Evolutionary conservation across 1,139 yeast species (phyloP).

Genomic region (Taphrina populina): DNA sequence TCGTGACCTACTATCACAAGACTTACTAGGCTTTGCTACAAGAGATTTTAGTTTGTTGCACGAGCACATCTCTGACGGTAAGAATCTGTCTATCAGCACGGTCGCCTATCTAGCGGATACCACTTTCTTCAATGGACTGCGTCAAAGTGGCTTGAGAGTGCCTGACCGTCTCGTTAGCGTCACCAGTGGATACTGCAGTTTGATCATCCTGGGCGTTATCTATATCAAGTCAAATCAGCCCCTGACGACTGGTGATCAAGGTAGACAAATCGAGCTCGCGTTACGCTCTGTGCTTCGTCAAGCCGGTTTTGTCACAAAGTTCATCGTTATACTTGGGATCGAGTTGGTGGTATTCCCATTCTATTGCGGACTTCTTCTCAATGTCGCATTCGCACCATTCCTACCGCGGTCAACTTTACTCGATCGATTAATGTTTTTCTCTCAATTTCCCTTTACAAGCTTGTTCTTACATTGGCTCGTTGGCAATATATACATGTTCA

Average conservation of each 20-base stretch:
- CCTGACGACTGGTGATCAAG: constrained; percentile 29
- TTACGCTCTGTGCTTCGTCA: constrained; percentile 40
- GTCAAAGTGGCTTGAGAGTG: constrained; percentile 1
- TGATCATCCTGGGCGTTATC: constrained; percentile 35
- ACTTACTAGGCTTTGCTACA: background rate
- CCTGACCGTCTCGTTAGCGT: constrained; percentile 36
- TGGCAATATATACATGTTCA: constrained; percentile 85
- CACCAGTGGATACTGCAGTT: constrained; percentile 37
- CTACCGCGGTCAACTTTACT: constrained; percentile 17
- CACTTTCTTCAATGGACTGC: background rate
- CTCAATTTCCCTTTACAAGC: constrained; percentile 41
- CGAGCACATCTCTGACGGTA: background rate
- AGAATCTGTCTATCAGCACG: background rate
- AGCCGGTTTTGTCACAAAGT: constrained; percentile 60
- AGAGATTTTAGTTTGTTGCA: background rate
- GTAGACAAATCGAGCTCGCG: constrained; percentile 37
- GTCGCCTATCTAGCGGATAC: background rate
- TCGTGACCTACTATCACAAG: background rate
- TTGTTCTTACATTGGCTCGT: constrained; percentile 59
- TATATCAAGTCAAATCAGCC: constrained; percentile 36
- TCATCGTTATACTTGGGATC: constrained; percentile 67
- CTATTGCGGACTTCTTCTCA: constrained; percentile 73
- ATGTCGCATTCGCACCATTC: constrained; percentile 48
- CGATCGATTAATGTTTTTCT: constrained; percentile 38
- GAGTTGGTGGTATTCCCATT: constrained; percentile 84